Conservation (phyloP, 257 asterid species). For the Solanum neorickii region DNA sequence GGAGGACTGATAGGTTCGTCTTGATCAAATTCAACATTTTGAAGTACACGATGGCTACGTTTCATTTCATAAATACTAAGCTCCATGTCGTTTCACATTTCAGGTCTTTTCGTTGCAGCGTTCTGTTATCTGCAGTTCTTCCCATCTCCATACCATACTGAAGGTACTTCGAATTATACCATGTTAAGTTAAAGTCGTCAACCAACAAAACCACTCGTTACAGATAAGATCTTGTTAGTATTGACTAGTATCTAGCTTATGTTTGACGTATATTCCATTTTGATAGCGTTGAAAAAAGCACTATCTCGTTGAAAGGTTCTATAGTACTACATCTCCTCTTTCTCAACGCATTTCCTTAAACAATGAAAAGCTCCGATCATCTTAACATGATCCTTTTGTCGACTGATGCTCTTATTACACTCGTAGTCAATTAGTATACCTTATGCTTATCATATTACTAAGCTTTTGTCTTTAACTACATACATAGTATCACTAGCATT, state of each 20-base stretch:
- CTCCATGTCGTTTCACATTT: background rate
- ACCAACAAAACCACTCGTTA: background rate
- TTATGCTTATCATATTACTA: too few relatives aligned
- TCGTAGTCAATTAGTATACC: background rate
- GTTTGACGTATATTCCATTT: background rate
- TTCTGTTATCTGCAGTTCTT: constrained; percentile 85
- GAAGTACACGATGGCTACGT: background rate
- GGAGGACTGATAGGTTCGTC: constrained; percentile 68
- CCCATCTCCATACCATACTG: constrained; percentile 61
- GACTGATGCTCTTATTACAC: background rate
- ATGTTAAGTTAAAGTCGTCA: background rate
- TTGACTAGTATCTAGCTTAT: background rate
- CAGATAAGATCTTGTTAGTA: background rate
- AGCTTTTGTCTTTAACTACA: too few relatives aligned
- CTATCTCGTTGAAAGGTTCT: background rate
- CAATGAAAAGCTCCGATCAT: background rate
- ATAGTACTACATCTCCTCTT: background rate
- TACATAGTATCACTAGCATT: background rate
- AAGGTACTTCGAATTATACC: constrained; percentile 22
- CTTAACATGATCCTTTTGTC: background rate
- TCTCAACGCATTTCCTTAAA: background rate
- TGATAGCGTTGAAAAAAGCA: background rate
- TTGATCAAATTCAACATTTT: background rate
- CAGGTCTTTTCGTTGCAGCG: constrained; percentile 55
- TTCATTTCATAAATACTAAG: background rate